These are phyloP conservation scores for Trametes coccinea DNA, from an alignment of 768 basidiomycete species.

Conservation along the genomic window DNA sequence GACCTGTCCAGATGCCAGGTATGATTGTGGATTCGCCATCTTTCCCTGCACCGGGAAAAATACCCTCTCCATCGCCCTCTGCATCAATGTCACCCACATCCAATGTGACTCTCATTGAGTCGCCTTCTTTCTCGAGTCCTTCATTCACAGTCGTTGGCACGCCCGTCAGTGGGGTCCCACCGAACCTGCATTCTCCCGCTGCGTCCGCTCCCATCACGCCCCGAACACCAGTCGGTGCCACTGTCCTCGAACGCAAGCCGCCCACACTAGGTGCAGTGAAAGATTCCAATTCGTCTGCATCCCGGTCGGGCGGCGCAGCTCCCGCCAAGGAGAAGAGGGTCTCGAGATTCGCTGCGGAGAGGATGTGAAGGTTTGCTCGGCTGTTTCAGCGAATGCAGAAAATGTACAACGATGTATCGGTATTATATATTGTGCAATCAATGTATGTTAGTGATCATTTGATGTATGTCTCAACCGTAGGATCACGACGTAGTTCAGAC, in stretches of 20 bases:
- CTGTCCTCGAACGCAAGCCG: slow-evolving; percentile 21
- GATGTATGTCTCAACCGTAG: no score
- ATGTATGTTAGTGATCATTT: background rate
- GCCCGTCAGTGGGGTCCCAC: background rate
- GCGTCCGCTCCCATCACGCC: background rate
- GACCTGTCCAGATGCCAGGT: no score
- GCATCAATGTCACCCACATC: background rate
- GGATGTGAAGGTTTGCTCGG: slow-evolving; percentile 8
- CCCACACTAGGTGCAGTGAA: slow-evolving; percentile 23
- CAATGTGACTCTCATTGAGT: slow-evolving; percentile 17
- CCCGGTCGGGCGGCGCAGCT: slow-evolving; percentile 1
- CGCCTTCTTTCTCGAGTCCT: slow-evolving; percentile 27
- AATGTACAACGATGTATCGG: slow-evolving; percentile 3
- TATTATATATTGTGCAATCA: slow-evolving; percentile 8
- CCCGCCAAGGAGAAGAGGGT: slow-evolving; percentile 21
- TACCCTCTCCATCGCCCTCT: no score
- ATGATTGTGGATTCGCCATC: slow-evolving; percentile 15
- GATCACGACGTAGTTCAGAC: no score
- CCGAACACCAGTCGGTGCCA: slow-evolving; percentile 1
- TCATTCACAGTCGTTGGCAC: slow-evolving; percentile 8
- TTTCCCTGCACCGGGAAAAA: background rate
- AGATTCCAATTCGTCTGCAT: slow-evolving; percentile 12
- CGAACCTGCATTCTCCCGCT: background rate
- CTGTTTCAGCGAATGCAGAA: background rate
- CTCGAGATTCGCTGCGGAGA: slow-evolving; percentile 31